Conservation (phyloP, 495 filamentous ascomycete species). For the Hypoxylon lenormandii region DNA sequence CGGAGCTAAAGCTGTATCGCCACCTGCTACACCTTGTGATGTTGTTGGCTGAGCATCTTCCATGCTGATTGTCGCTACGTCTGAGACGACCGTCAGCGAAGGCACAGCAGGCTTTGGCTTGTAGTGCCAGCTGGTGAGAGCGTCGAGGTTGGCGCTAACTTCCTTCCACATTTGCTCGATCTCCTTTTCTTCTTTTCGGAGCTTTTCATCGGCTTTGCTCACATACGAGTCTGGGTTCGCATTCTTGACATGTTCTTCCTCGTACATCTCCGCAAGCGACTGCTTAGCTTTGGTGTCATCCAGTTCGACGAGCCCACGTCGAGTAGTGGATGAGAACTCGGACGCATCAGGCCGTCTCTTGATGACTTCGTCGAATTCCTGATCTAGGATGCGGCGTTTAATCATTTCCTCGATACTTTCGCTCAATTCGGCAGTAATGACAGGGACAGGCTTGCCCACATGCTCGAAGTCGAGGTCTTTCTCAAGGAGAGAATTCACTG, state of each 20-base stretch:
- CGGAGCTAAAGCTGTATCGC: constrained; percentile 83
- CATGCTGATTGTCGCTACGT: constrained; percentile 90
- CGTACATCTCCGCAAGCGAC: constrained; percentile 91
- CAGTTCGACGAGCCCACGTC: constrained; percentile 79
- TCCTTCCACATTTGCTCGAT: constrained; percentile 86
- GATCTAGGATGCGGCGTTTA: constrained; percentile 89
- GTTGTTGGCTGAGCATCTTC: constrained; percentile 92
- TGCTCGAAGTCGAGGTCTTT: constrained; percentile 96
- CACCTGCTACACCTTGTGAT: constrained; percentile 76
- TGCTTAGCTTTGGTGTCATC: constrained; percentile 88
- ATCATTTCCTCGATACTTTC: constrained; percentile 94
- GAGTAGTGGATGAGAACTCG: constrained; percentile 63
- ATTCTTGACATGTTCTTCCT: constrained; percentile 85
- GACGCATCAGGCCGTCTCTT: constrained; percentile 80
- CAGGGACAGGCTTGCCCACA: constrained; percentile 92
- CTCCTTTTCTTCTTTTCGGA: constrained; percentile 84
- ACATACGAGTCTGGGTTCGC: constrained; percentile 82
- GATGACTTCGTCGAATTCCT: constrained; percentile 92
- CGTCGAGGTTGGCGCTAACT: constrained; percentile 82
- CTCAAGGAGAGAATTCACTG: constrained; percentile 90
- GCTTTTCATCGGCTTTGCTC: constrained; percentile 81
- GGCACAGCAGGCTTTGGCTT: constrained; percentile 85
- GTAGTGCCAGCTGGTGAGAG: constrained; percentile 93
- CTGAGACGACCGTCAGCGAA: constrained; percentile 83
- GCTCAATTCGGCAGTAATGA: constrained; percentile 91